Conservation (phyloP, 768 basidiomycete genomes). For the Podaxis sp. region DNA sequence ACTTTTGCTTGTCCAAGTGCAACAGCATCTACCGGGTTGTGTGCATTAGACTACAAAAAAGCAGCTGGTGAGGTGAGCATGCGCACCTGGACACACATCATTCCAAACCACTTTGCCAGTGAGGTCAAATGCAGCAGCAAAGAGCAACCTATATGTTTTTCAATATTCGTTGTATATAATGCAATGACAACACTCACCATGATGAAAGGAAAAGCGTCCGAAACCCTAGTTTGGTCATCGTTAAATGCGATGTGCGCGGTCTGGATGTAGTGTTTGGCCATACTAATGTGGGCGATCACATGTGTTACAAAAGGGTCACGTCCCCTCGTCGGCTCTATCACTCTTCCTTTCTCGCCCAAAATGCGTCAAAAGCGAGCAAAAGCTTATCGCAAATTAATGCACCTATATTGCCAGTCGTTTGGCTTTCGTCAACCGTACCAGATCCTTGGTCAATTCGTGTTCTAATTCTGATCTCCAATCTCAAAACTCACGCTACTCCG, state of each 20-base stretch:
- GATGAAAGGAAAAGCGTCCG: conserved; percentile 24
- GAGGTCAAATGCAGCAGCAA: conserved; percentile 50
- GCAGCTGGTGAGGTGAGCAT: neutral
- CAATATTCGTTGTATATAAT: neutral
- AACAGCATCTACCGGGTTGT: conserved; percentile 25
- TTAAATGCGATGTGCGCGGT: neutral
- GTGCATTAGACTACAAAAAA: neutral
- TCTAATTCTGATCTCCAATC: neutral
- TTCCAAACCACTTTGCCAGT: conserved; percentile 69
- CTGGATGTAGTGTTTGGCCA: neutral
- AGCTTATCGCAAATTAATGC: conserved; percentile 92
- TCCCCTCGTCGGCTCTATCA: neutral
- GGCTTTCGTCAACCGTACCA: conserved; percentile 95
- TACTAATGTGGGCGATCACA: neutral
- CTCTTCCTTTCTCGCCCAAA: conserved; percentile 16
- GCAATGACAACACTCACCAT: conserved; percentile 22
- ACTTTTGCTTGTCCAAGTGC: conserved; percentile 57
- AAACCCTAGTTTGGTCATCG: conserved; percentile 23
- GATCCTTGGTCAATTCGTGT: conserved; percentile 64
- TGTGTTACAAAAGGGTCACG: neutral
- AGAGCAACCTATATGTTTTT: conserved; percentile 23
- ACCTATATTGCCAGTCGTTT: conserved; percentile 81
- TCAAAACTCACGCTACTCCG: conserved; percentile 13
- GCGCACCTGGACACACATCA: conserved; percentile 60
- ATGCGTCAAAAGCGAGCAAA: conserved; percentile 98